Percentiles rank a stretch among this genome's conserved stretches.
These are phyloP conservation scores for Trichophyton equinum DNA, from an alignment of 2,329 filamentous ascomycete species.

Conservation along the genomic window DNA sequence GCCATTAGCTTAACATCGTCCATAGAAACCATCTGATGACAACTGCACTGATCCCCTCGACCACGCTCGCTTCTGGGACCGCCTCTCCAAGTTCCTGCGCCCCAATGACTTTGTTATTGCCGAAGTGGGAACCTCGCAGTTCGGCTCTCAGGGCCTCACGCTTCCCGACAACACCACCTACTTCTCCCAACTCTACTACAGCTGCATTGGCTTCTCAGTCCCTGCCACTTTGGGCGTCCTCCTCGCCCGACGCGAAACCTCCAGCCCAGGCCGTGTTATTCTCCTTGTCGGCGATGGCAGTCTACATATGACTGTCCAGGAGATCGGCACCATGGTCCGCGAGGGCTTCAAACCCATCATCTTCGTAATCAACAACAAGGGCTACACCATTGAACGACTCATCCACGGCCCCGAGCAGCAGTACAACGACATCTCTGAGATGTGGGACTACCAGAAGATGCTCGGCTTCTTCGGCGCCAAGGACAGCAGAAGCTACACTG, in stretches of 20 bases:
- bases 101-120: conserved; percentile 16
- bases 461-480: conserved; percentile 17
- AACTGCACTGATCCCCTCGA: conserved; percentile 9
- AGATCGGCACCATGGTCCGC: conserved; percentile 18
- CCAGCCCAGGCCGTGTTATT: conserved; percentile 14
- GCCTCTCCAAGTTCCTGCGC: conserved; percentile 9
- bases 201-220: conserved; percentile 19
- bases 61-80: conserved; percentile 12
- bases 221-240: conserved; percentile 16
- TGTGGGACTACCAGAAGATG: conserved; percentile 19
- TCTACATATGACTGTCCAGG: conserved; percentile 20
- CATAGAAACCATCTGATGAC: conserved; percentile 4
- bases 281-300: conserved; percentile 20
- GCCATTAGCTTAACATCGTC: not conserved
- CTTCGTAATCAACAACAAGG: conserved; percentile 19
- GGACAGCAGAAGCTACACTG: conserved; percentile 9
- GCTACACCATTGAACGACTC: conserved; percentile 20
- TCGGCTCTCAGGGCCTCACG: conserved; percentile 15
- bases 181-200: conserved; percentile 18
- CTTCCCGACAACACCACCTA: conserved; percentile 15
- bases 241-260: conserved; percentile 16
- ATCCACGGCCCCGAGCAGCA: conserved; percentile 18
- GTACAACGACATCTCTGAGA: conserved; percentile 19
- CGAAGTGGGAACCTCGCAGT: conserved; percentile 19
- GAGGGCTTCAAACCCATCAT: conserved; percentile 17